Evolutionary conservation across 805 yeast species (phyloP).

Genomic region (Kodamaea fukazawae): DNA sequence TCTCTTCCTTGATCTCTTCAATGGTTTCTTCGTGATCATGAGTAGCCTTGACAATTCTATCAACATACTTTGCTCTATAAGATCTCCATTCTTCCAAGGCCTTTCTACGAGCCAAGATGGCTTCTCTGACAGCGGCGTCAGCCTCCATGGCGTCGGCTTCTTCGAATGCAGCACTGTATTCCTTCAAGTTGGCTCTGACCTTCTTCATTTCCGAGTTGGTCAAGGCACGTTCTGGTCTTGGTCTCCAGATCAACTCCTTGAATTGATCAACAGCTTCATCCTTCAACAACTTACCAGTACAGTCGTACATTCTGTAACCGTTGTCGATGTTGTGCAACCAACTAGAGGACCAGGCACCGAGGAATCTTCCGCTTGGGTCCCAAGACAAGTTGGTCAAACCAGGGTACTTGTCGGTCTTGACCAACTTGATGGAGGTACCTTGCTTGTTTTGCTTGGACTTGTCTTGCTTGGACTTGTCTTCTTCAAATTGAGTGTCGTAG

Average conservation of each 20-base stretch:
- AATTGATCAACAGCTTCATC: conserved; percentile 80
- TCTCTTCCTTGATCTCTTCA: conserved; percentile 77
- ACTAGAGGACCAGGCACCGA: conserved; percentile 82
- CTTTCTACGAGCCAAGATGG: conserved; percentile 79
- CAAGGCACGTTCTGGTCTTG: conserved; percentile 82
- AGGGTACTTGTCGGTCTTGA: conserved; percentile 61
- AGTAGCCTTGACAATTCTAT: conserved; percentile 41
- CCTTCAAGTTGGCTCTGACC: conserved; percentile 84
- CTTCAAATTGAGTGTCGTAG: conserved; percentile 82
- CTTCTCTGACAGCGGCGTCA: conserved; percentile 84
- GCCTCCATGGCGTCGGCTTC: conserved; percentile 96
- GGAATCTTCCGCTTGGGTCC: conserved; percentile 95
- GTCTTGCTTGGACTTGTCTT: conserved; percentile 48
- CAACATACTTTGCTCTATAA: conserved; percentile 57
- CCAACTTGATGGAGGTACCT: conserved; percentile 52
- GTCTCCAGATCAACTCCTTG: conserved; percentile 94
- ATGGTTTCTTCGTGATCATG: conserved; percentile 52
- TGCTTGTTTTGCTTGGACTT: conserved; percentile 22
- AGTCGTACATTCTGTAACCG: conserved; percentile 85
- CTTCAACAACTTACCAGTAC: conserved; percentile 72
- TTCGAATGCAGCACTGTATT: conserved; percentile 89
- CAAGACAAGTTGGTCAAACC: conserved; percentile 84
- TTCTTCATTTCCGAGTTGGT: conserved; percentile 79
- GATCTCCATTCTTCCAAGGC: conserved; percentile 80
- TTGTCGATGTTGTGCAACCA: conserved; percentile 85